Evolutionary conservation across 2,329 filamentous ascomycete species (phyloP), one percentile per base, ranked within the genome.

Genomic region (Ophiostoma sp.): DNA sequence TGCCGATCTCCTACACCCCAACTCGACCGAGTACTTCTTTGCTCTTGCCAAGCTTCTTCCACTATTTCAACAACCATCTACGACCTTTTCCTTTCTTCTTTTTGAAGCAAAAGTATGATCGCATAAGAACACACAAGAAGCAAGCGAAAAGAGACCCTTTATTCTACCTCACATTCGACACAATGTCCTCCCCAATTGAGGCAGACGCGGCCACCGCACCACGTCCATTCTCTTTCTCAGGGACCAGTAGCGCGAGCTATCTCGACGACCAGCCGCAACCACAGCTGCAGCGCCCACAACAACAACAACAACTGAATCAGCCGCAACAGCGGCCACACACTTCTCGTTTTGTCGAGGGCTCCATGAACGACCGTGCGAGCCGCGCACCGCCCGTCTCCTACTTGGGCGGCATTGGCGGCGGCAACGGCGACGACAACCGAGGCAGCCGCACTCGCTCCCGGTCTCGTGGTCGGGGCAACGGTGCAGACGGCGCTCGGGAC

Each of bases 301-400:
- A 55, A 2, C 19, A 33, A 28, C 52, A 69, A 22, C 25, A 48
- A 1, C 70, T 57, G n/a, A 31, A 19, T 31, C 33, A 39, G 57
- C 68, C 39, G 33, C 55, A 19, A 11, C 36, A 50, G 36, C 72
- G 50, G 57, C 81, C 81, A 77, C 45, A 71, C 12, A 61, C 73
- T 0, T 84, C 89, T 83, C 80, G 89, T 82, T 85, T 97, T 87
- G 78, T 91, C 50, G 94, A 97, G 82, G 94, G 92, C 55, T 95
- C 92, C 78, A 95, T 97, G 93, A 93, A 91, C 79, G 93, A 97
- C 81, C 90, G 92, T 76, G 85, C 88, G 42, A 95, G 92, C 78
- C 87, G 89, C 74, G 88, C 86, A 74, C 93, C 93, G 36, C 93
- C 93, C 0, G 85, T 87, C 61, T 86, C 89, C 55, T 94, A 92